phyloP scores from a whole-genome alignment of 2,329 filamentous ascomycete genomes.

The Metarhizium humberi region DNA sequence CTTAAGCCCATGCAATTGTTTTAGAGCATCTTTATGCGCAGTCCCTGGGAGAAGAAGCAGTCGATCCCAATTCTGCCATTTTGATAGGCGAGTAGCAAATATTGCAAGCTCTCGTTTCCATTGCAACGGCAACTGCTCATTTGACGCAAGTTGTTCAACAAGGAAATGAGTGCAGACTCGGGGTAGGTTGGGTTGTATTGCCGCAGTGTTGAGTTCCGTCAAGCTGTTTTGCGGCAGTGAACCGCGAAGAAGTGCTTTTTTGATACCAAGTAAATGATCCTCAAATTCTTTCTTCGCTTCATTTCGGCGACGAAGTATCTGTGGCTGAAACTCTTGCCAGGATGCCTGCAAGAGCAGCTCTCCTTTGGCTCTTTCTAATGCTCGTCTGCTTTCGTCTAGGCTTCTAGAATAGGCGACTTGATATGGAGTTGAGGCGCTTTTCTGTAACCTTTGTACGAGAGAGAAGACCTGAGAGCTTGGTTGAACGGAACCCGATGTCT shows the following conservation, averaged over 20 bases:
- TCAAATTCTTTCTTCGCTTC: background rate
- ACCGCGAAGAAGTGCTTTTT: background rate
- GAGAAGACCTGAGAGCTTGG: too few species aligned
- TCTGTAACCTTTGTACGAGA: too few species aligned
- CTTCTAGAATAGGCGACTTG: too few species aligned
- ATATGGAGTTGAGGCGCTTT: too few species aligned
- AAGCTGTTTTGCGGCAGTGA: background rate
- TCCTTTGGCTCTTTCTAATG: too few species aligned
- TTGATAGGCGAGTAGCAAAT: constrained; percentile 27
- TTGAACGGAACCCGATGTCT: too few species aligned
- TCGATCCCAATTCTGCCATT: constrained; percentile 29
- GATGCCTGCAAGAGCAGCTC: too few species aligned
- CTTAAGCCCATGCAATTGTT: constrained; percentile 21
- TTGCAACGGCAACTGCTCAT: background rate
- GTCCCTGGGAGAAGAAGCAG: constrained; percentile 15
- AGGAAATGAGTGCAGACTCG: background rate
- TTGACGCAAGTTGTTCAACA: background rate
- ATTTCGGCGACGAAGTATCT: too few species aligned
- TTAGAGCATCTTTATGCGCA: constrained; percentile 20
- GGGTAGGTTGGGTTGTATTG: background rate
- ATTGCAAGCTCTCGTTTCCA: constrained; percentile 25
- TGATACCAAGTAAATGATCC: background rate
- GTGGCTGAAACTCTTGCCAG: too few species aligned
- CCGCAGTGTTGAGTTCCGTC: background rate
- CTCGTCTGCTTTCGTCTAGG: too few species aligned